Percentiles rank a stretch among this genome's conserved stretches.
phyloP scores from a whole-genome alignment of 164 flowering plant genomes.

The Liquidambar formosana region DNA sequence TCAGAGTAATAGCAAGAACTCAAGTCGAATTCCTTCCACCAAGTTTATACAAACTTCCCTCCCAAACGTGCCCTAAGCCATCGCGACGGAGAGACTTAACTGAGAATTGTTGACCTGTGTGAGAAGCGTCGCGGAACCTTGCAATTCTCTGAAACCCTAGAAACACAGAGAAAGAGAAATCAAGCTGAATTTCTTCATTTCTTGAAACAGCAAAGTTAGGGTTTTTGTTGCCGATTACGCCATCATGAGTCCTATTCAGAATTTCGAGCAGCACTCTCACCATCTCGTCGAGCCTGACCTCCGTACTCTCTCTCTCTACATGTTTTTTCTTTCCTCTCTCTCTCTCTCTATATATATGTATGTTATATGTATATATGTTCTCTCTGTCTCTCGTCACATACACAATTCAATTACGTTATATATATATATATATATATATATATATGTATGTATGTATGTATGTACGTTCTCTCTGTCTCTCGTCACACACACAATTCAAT shows the following conservation, averaged over 20 bases:
- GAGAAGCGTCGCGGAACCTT: neutral
- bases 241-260: conserved; percentile 90
- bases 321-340: neutral
- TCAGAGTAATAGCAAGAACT: too few relatives aligned
- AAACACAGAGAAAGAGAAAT: neutral
- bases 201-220: neutral
- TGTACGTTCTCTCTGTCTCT: too few relatives aligned
- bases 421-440: too few relatives aligned
- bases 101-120: too few relatives aligned
- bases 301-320: conserved; percentile 41
- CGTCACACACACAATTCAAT: neutral
- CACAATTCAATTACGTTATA: neutral
- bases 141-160: neutral
- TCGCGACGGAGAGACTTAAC: too few relatives aligned
- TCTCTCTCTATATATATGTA: neutral
- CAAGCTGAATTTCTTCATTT: neutral
- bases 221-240: conserved; percentile 2
- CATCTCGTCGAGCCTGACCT: conserved; percentile 73
- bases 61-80: too few relatives aligned
- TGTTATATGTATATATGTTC: too few relatives aligned
- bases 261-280: conserved; percentile 88
- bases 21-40: too few relatives aligned
- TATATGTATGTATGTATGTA: neutral
- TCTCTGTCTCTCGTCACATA: neutral
- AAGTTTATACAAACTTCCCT: too few relatives aligned